A percentile compares a stretch with the other conserved stretches of the same genome.
Evolutionary conservation across 257 asterid genomes (phyloP).

Genomic region (Voacanga thouarsii): DNA sequence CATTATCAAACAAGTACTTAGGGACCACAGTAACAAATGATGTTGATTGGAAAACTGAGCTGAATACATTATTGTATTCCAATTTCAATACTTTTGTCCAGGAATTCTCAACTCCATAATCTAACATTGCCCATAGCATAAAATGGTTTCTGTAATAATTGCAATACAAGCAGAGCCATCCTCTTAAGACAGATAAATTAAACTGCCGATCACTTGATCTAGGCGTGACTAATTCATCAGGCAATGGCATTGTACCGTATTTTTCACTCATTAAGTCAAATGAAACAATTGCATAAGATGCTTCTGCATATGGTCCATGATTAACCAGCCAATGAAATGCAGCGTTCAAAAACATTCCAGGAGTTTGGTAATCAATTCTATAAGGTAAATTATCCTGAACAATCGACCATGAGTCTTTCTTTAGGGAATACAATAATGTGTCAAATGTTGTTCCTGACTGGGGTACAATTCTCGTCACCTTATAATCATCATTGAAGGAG

Average conservation of each 20-base stretch:
- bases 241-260: background rate
- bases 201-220: background rate
- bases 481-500: background rate
- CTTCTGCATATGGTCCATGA: background rate
- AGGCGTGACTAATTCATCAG: background rate
- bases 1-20: background rate
- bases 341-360: background rate
- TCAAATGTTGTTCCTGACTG: background rate
- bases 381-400: background rate
- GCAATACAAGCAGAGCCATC: background rate
- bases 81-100: background rate
- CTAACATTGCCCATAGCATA: background rate
- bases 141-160: background rate
- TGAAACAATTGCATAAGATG: background rate
- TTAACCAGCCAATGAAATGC: conserved; percentile 1
- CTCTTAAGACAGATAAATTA: background rate
- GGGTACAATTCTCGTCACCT: background rate
- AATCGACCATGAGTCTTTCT: background rate
- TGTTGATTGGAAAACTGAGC: background rate
- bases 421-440: background rate
- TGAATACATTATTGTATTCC: too few species aligned
- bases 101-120: background rate
- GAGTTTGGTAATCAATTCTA: background rate
- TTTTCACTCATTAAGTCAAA: background rate
- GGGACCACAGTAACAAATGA: background rate